Base-by-base conservation (phyloP, 106 monocot genomes). In the Platanthera zijinensis region DNA sequence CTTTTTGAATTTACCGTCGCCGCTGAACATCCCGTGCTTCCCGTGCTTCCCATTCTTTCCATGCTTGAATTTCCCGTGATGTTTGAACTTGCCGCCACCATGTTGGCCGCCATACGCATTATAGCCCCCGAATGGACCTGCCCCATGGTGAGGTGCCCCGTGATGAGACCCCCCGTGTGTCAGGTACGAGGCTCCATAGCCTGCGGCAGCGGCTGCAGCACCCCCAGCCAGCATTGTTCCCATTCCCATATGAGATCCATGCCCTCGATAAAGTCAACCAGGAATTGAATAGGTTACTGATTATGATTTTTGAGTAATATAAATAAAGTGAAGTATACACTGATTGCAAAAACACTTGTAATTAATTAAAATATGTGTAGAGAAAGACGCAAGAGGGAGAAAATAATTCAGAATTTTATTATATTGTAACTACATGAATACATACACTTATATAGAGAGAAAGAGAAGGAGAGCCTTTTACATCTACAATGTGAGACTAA, bases 111-210 rank as follows among this genome's bases (percentile, higher is more conserved):
- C 17, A 22, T 70, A 70, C 1, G 62, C 80, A 9, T 46, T 5
- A 30, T 86, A 52, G 10, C 56, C 56, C 0, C 56, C 56, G 8
- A 21, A 63, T 63, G 62, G 22, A 63, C 52, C 52, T 5, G n/a
- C 59, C 59, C 15, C 18, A 59, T n/a, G 59, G 59, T n/a, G 11
- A 7, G 59, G 59, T 5, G 18, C 30, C 11, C 30, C 66, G 0
- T 32, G 30, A 13, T 66, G 66, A 25, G 25, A 32, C 3, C 30
- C 25, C 8, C 72, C 72, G 63, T 89, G 92, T 0, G 85, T 12
- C 72, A 92, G 8, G 12, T 92, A 87, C 78, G 89, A 89, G 5
- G 72, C 80, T n/a, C 92, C 92, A 73, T 92, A 92, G 63, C 82
- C 85, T 39, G 86, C 84, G 0, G 91, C 88, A 5, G 91, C 91